Base-by-base conservation (phyloP, 2,329 filamentous ascomycete genomes). In the Didymella sp. region DNA sequence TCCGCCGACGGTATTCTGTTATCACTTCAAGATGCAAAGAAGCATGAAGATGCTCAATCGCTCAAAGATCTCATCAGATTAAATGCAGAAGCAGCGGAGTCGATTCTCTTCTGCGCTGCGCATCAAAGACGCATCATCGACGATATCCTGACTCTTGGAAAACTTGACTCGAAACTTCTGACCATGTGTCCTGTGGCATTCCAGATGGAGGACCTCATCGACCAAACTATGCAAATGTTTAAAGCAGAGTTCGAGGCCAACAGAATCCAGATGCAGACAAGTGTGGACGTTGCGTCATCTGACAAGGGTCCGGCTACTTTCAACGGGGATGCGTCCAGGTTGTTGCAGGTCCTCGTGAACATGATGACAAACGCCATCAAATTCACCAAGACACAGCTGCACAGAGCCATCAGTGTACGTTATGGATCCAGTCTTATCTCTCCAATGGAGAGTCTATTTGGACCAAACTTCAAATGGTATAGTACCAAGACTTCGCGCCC, bases 301-400 rank as follows among this genome's bases (percentile, higher is more conserved):
- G 2, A 0, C 17, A 52, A 60, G 21, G 43, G 52, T 13, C 19
- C 4, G 21, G 15, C 37, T 8, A 21, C n/a, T 11, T 6, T 33
- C 12, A n/a, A 27, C 9, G 51, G 25, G 8, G 60, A 60, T 51
- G 55, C 59, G 3, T 58, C 53, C 24, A 51, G 64, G 1, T 40
- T 67, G 15, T 9, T 63, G 7, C 59, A 70, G 42, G 58, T 73
- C 2, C 56, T 72, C 0, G 66, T 73, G 11, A 73, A 73, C 28
- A 53, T 73, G 7, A 42, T 73, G 8, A 71, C 70, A 8, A 73
- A 73, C 25, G 68, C 71, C 12, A 68, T 73, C 15, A 73, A 73
- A 24, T 72, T 72, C 31, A 72, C 70, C 1, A 61, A 60, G 30
- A 64, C 54, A 21, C 49, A 50, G 0, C 41, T 42, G 8, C 41